These are phyloP conservation scores for Arachnomyces sp. DNA, from an alignment of 2,329 filamentous ascomycete genomes.

Conservation along the genomic window DNA sequence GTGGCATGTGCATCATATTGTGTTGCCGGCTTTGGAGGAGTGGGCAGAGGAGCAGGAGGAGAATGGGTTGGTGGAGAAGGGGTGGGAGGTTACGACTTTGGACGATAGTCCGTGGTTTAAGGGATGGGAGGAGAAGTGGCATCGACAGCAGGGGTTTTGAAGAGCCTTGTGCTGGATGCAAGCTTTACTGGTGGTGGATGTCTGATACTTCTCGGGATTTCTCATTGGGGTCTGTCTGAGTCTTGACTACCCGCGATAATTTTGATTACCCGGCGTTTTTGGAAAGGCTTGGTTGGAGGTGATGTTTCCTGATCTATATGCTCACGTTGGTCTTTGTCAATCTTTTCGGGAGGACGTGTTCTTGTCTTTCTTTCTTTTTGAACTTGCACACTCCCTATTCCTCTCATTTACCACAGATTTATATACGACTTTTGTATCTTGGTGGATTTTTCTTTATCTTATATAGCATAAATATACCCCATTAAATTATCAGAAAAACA, in stretches of 20 bases:
- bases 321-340: constrained; percentile 2
- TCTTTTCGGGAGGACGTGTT: constrained; percentile 5
- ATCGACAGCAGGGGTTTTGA: constrained; percentile 54
- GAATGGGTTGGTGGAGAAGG: constrained; percentile 50
- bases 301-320: not conserved
- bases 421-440: no score
- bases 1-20: constrained; percentile 69
- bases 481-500: no score
- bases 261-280: constrained; percentile 5
- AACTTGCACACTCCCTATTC: no score
- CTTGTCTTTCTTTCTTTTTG: constrained; percentile 1
- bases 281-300: not conserved
- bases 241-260: not conserved
- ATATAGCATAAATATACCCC: no score
- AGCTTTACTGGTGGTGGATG: not conserved
- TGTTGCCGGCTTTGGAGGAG: constrained; percentile 55
- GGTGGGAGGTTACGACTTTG: constrained; percentile 63
- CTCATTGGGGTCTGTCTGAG: not conserved
- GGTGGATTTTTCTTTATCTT: no score
- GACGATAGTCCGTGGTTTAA: constrained; percentile 69
- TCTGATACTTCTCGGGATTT: not conserved
- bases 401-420: constrained; percentile 1
- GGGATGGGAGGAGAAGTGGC: constrained; percentile 71
- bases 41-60: constrained; percentile 62
- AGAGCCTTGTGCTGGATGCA: no score